Evolutionary conservation across 2,329 filamentous ascomycete species (phyloP).

Genomic region (Fusarium proliferatum): DNA sequence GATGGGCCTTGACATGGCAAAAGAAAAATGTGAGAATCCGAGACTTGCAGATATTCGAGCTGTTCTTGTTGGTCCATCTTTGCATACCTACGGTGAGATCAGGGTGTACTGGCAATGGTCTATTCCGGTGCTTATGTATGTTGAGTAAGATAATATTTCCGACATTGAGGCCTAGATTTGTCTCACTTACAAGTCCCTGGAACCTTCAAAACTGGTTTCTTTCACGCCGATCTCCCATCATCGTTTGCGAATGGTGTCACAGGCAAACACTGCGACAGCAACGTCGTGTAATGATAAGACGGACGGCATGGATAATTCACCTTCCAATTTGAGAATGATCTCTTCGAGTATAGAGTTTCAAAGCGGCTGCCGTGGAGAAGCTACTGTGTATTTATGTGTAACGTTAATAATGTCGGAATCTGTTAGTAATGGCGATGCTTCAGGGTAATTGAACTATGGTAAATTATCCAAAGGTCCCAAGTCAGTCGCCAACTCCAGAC

Average conservation of each 20-base stretch:
- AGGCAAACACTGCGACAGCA: background rate
- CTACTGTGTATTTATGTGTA: background rate
- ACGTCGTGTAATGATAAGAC: background rate
- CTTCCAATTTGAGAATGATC: background rate
- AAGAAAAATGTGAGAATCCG: constrained; percentile 3
- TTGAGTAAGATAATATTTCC: background rate
- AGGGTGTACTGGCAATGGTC: background rate
- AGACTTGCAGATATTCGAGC: constrained; percentile 26
- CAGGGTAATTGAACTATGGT: background rate
- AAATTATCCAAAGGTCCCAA: no score
- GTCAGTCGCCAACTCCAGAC: background rate
- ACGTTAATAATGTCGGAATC: background rate
- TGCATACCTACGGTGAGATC: constrained; percentile 13
- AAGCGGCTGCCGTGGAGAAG: constrained; percentile 1
- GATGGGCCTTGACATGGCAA: background rate
- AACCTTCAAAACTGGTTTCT: background rate
- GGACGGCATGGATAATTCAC: background rate
- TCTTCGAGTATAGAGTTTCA: constrained; percentile 3
- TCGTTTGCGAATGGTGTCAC: background rate
- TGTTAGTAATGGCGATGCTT: background rate
- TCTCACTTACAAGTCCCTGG: background rate
- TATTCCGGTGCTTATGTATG: background rate
- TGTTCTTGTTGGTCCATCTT: constrained; percentile 10
- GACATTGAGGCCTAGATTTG: background rate
- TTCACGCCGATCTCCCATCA: no score